Evolutionary conservation across 1,139 yeast species (phyloP), one percentile per base, ranked within the genome.

Genomic region (Pichia sp.): DNA sequence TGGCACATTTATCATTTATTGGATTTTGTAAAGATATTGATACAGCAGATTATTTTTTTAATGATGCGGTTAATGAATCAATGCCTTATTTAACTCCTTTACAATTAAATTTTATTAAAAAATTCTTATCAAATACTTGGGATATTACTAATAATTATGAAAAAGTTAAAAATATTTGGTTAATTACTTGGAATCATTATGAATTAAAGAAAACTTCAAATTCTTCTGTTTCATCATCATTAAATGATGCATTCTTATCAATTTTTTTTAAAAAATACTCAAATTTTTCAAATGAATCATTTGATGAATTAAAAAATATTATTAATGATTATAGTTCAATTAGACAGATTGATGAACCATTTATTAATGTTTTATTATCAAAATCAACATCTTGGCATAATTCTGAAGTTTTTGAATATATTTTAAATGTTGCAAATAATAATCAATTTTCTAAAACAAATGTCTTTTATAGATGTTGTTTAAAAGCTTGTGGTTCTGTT

Each of bases 21-120:
- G 95, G 96, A 40, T 80, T 79, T 53, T 83, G 90, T 62, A 79
- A 80, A 55, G 94, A 87, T 56, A 70, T 82, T 42, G 71, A 71
- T 30, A 79, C 87, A 40, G 87, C 96, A 5, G 78, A 76, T 57
- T 76, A 78, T 42, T 85, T 85, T 58, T 87, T 83, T 60, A 79
- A 79, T 52, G 82, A 82, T 59, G 90, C 89, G 0, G 69, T 84
- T 42, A 70, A 73, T 48, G 68, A 68, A 45, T 80, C 79, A 49
- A 80, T 84, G 70, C 95, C 95, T 22, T 86, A 86, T 61, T 66
- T 69, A 49, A 79, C 85, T 34, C 76, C 75, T 34, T 71, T 87
- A 54, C 94, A 86, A 63, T 89, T 85, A 9, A 84, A 92, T 31
- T 78, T 82, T 49, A 81, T 86, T 49, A 81, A 79, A 51, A 75